Evolutionary conservation across 495 filamentous ascomycete species (phyloP).

Genomic region (Elasticomyces elasticus): DNA sequence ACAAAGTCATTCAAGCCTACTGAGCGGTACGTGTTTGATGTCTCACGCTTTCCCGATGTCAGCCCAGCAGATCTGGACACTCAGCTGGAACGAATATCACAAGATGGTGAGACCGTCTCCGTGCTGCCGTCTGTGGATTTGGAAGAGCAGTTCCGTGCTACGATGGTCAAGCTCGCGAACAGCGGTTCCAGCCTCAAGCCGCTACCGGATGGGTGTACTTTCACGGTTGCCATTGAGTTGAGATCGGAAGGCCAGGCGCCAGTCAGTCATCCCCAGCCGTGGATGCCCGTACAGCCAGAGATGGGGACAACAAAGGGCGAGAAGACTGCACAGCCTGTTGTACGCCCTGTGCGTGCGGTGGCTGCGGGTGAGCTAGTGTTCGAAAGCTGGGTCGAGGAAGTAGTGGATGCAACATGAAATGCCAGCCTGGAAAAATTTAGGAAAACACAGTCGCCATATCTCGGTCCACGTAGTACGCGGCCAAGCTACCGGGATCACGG

Average conservation of each 20-base stretch:
- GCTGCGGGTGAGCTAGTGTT: conserved; percentile 55
- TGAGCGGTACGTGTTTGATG: conserved; percentile 82
- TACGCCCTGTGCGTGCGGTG: conserved; percentile 48
- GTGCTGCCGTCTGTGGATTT: conserved; percentile 40
- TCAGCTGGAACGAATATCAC: conserved; percentile 29
- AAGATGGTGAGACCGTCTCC: conserved; percentile 16
- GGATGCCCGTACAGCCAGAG: conserved; percentile 50
- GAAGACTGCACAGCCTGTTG: conserved; percentile 17
- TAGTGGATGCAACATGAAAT: not conserved
- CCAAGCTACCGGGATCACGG: too few species aligned
- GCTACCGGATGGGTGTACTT: conserved; percentile 67
- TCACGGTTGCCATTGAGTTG: conserved; percentile 79
- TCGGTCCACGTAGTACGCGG: too few species aligned
- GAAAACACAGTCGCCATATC: too few species aligned
- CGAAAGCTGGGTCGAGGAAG: conserved; percentile 55
- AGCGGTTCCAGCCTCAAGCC: conserved; percentile 51
- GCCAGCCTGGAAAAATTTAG: too few species aligned
- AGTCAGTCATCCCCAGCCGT: conserved; percentile 62
- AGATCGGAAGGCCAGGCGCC: conserved; percentile 63
- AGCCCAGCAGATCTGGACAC: conserved; percentile 36
- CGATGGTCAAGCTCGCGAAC: conserved; percentile 41
- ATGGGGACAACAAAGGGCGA: conserved; percentile 13
- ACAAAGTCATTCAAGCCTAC: conserved; percentile 39
- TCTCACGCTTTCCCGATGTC: conserved; percentile 61
- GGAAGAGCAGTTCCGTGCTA: conserved; percentile 61